These are phyloP conservation scores for Funneliformis mosseae DNA, from an alignment of 192 early-diverging fungal species.

Conservation along the genomic window DNA sequence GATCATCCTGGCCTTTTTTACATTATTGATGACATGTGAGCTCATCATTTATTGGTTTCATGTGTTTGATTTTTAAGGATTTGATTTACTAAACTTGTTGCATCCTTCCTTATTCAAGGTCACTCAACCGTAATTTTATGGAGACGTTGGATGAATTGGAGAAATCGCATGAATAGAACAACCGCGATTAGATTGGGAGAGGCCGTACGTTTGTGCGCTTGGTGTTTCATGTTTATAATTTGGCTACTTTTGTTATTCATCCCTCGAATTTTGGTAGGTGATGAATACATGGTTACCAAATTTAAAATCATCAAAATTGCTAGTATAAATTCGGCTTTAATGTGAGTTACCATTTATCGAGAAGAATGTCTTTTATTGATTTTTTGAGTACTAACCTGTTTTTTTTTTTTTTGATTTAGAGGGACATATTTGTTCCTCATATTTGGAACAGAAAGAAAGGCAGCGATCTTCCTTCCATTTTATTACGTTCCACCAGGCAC, in stretches of 20 bases:
- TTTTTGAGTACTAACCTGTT: neutral
- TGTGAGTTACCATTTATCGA: neutral
- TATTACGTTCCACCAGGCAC: neutral
- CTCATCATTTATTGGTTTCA: neutral
- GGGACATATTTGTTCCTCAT: neutral
- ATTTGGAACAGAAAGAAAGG: neutral
- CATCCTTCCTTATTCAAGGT: neutral
- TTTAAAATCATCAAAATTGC: neutral
- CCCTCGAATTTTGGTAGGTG: neutral
- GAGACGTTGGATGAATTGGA: neutral
- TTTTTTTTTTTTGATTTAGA: neutral
- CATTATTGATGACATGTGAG: neutral
- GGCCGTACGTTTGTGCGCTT: neutral
- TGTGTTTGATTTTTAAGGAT: neutral
- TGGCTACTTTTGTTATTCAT: neutral
- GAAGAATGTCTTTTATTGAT: neutral
- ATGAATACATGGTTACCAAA: neutral
- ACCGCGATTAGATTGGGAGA: slow-evolving; percentile 14
- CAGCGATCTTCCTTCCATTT: neutral
- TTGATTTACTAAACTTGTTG: neutral
- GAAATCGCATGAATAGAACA: neutral
- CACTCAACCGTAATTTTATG: neutral
- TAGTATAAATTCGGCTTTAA: neutral
- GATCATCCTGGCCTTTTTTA: neutral
- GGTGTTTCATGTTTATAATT: neutral